Base-by-base conservation (phyloP, 208 protist genomes). In the Wallacemonas collosoma region DNA sequence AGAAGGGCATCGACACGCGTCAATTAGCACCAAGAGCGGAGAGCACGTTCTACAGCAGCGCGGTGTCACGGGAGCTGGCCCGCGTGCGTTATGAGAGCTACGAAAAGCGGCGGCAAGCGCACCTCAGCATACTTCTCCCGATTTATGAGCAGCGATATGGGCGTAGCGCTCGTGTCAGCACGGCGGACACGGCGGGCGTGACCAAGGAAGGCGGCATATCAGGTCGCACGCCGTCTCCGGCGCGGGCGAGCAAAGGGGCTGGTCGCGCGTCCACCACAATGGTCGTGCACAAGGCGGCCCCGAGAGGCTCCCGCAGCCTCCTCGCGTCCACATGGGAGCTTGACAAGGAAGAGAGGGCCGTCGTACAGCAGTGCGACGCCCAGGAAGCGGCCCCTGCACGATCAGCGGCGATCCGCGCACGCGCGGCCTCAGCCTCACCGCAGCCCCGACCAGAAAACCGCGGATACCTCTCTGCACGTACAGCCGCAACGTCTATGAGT, bases 11-110 rank as follows among this genome's bases (percentile, higher is more conserved):
- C 43, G 80, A 83, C 60, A 78, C 89, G 1, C 11, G 40, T 2
- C 86, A 96, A 71, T 73, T 94, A 9, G 56, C 74, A 2, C 80
- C 67, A 14, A 77, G 79, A 66, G 57, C 65, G 1, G 61, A 81
- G 62, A 66, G 58, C n/a, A 79, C 89, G 61, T 96, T 96, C 72
- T 63, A 79, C 61, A 79, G 76, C 36, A 3, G 65, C 9, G 74
- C 61, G 36, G 82, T 93, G 12, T 72, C 79, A 2, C 65, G 76
- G 35, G 72, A 86, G 48, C 55, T 88, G 14, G 88, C 82, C 3
- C 68, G 73, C 14, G 69, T 93, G 58, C 91, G 89, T 41, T 82
- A 81, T 56, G 61, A 76, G 36, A 84, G 80, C 61, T 96, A 89
- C 73, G 87, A 93, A 73, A 87, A 89, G 64, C 85, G 87, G 51